These are phyloP conservation scores for Lolium rigidum DNA, from an alignment of 176 grass and related monocot species.

Conservation along the genomic window DNA sequence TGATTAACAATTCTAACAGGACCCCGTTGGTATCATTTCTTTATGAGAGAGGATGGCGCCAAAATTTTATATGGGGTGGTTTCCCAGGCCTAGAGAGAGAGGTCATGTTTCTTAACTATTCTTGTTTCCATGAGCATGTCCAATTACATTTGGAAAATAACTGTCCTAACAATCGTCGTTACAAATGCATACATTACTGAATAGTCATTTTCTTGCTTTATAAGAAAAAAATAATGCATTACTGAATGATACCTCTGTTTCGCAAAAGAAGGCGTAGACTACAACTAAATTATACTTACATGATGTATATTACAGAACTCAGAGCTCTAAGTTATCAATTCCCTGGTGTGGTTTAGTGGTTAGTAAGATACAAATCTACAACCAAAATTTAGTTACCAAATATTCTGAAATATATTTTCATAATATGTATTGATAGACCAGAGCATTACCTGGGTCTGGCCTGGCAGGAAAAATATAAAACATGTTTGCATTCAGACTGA, in stretches of 20 bases:
- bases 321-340: neutral
- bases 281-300: neutral
- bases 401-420: neutral
- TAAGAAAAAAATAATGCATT: neutral
- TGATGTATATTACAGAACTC: neutral
- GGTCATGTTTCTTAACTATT: slow-evolving; percentile 51
- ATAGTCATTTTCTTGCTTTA: neutral
- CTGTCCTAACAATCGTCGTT: neutral
- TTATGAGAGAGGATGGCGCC: slow-evolving; percentile 96
- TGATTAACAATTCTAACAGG: slow-evolving; percentile 59
- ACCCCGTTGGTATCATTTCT: slow-evolving; percentile 83
- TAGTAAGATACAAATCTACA: slow-evolving; percentile 5
- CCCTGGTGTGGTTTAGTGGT: neutral
- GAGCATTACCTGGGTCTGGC: neutral
- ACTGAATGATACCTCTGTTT: neutral
- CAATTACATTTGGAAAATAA: slow-evolving; percentile 28
- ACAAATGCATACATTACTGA: neutral
- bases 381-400: neutral
- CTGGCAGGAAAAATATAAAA: neutral
- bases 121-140: slow-evolving; percentile 32
- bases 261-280: neutral
- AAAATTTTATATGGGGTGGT: slow-evolving; percentile 92
- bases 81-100: slow-evolving; percentile 88
- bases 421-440: neutral
- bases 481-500: neutral